Evolutionary conservation across 2,329 filamentous ascomycete genomes (phyloP), one percentile per base, ranked within the genome.

Genomic region (Hyphodiscus sp.): DNA sequence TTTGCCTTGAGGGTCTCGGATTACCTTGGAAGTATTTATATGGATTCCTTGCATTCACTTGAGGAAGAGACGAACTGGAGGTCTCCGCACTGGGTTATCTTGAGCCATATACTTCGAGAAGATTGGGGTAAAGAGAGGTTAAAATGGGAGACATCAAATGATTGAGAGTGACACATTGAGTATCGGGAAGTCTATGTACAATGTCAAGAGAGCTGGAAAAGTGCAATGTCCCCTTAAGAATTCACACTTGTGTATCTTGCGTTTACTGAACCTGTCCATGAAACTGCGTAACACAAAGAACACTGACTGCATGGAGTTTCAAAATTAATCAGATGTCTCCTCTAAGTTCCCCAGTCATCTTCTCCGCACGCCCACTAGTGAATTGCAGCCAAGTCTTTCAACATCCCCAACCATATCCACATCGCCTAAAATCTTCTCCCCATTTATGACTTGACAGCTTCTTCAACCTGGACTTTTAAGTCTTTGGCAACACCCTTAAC

Each of bases 401-500:
- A 18, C n/a, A 16, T n/a, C 46, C 16, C 46, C n/a, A 20, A 7
- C 30, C 20, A 26, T 18, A 11, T 9, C 6, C n/a, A n/a, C n/a
- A n/a, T n/a, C n/a, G n/a, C 30, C 23, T 30, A 41, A 20, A 16
- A 49, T 11, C 20, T 41, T 41, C 11, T 49, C 42, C 20, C 19
- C 50, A 52, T 56, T 68, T 71, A 62, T 23, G 61, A 54, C 63
- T 73, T 70, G 15, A 70, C 66, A 46, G 59, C 65, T 38, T 65
- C 64, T 58, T 70, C 57, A 51, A 67, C 70, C 46, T 71, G 65
- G 60, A 68, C 64, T 54, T 69, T 65, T 41, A 67, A 62, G 20
- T 58, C 60, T 54, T 63, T 47, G 1, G 61, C 62, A 3, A 41
- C 54, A 43, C 61, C 62, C 19, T 57, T 54, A 11, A 58, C 59